Evolutionary conservation across 768 basidiomycete genomes (phyloP).

Genomic region (Termitomyces heimii): DNA sequence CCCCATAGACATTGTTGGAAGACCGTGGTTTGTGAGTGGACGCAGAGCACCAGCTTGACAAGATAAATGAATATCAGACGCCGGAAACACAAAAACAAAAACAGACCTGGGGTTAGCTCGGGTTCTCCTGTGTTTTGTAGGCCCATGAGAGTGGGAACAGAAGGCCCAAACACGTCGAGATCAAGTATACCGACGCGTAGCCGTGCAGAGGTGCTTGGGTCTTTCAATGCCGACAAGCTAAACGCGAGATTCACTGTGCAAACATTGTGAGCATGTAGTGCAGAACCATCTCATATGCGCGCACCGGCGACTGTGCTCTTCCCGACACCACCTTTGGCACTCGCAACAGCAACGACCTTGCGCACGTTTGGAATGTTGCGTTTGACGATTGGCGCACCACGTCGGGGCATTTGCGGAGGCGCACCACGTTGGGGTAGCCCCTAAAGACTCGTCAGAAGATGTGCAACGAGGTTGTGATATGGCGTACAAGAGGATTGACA

Average conservation of each 20-base stretch:
- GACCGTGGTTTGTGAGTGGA: slow-evolving; percentile 81
- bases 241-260: slow-evolving; percentile 74
- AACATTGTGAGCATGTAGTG: background rate
- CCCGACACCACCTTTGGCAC: slow-evolving; percentile 94
- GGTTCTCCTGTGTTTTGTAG: slow-evolving; percentile 77
- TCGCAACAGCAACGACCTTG: slow-evolving; percentile 79
- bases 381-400: slow-evolving; percentile 47
- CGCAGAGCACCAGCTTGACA: slow-evolving; percentile 65
- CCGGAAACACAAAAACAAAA: background rate
- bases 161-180: slow-evolving; percentile 94
- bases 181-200: slow-evolving; percentile 84
- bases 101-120: slow-evolving; percentile 60
- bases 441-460: background rate
- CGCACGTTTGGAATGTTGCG: slow-evolving; percentile 66
- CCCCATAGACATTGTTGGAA: slow-evolving; percentile 97
- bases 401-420: slow-evolving; percentile 57
- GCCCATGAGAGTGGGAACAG: slow-evolving; percentile 90
- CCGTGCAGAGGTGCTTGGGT: slow-evolving; percentile 26
- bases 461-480: background rate
- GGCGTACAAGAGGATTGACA: slow-evolving; percentile 16
- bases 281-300: slow-evolving; percentile 11
- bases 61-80: background rate
- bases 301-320: slow-evolving; percentile 81
- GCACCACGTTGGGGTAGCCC: slow-evolving; percentile 26
- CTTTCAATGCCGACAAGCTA: slow-evolving; percentile 48